phyloP scores from a whole-genome alignment of 352 stramenopile genomes.

The Pythium volutum region DNA sequence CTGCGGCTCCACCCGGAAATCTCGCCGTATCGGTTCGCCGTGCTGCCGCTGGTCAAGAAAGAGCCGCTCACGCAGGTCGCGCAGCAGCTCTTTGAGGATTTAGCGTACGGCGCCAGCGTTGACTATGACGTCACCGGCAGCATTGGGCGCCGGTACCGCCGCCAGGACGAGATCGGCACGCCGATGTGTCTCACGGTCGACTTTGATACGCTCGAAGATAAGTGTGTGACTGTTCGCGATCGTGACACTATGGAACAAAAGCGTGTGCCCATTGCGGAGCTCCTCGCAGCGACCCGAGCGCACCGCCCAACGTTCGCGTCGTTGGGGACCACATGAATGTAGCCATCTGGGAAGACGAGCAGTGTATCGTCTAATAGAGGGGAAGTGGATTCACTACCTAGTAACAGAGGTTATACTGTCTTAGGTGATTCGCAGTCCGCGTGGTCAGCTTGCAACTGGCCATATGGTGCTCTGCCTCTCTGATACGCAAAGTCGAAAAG shows the following conservation, averaged over 20 bases:
- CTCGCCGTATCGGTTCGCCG: constrained; percentile 90
- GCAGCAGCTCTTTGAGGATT: constrained; percentile 87
- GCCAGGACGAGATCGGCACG: constrained; percentile 97
- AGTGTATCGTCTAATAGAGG: constrained; percentile 19
- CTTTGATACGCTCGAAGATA: constrained; percentile 95
- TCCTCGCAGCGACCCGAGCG: constrained; percentile 50
- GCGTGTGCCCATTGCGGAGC: constrained; percentile 89
- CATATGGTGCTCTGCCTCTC: constrained; percentile 5
- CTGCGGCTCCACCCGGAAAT: constrained; percentile 93
- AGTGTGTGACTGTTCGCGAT: constrained; percentile 95
- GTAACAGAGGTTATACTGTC: background rate
- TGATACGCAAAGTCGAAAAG: constrained; percentile 2
- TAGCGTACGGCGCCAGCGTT: constrained; percentile 87
- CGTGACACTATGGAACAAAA: constrained; percentile 96
- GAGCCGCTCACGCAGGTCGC: constrained; percentile 89
- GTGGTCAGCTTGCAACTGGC: background rate
- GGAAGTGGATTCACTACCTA: background rate
- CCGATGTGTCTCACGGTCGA: constrained; percentile 98
- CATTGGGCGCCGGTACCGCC: constrained; percentile 90
- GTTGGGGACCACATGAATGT: constrained; percentile 22
- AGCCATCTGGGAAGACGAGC: constrained; percentile 5
- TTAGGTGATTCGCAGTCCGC: background rate
- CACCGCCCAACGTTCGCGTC: constrained; percentile 40
- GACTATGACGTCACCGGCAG: constrained; percentile 91
- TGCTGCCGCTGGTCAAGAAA: constrained; percentile 96